phyloP scores from a whole-genome alignment of 2,329 filamentous ascomycete species.

The Colletotrichum phormii region DNA sequence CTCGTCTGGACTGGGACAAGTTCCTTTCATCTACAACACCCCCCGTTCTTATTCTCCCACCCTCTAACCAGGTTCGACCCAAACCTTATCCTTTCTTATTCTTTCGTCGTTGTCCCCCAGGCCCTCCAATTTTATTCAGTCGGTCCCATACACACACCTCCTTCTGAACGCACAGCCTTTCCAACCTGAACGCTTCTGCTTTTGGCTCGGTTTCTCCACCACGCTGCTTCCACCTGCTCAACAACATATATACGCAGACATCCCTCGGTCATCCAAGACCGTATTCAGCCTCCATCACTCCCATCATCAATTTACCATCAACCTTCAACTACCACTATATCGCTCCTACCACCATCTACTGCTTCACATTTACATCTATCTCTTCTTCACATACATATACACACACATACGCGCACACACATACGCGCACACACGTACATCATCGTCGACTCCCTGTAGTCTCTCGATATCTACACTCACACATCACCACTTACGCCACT shows the following conservation, averaged over 20 bases:
- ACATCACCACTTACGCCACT: background rate
- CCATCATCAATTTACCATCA: background rate
- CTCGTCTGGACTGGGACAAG: background rate
- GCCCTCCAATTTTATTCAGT: conserved; percentile 34
- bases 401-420: background rate
- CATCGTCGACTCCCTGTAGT: background rate
- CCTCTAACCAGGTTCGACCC: conserved; percentile 28
- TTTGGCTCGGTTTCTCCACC: conserved; percentile 28
- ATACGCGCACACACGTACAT: background rate
- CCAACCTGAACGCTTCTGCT: conserved; percentile 7
- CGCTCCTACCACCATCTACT: background rate
- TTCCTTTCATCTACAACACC: background rate
- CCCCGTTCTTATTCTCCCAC: conserved; percentile 15
- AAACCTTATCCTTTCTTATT: conserved; percentile 37
- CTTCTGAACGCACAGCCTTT: conserved; percentile 26
- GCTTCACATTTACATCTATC: background rate
- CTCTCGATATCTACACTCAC: background rate
- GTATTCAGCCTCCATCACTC: conserved; percentile 3
- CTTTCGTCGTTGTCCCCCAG: conserved; percentile 10
- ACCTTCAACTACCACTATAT: background rate
- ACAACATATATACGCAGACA: conserved; percentile 31
- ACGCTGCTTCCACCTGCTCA: conserved; percentile 34
- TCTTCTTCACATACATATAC: background rate
- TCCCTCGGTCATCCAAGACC: conserved; percentile 23
- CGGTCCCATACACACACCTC: conserved; percentile 13